Base-by-base conservation (phyloP, 2,329 filamentous ascomycete genomes). In the Verticillium zaregamsianum region DNA sequence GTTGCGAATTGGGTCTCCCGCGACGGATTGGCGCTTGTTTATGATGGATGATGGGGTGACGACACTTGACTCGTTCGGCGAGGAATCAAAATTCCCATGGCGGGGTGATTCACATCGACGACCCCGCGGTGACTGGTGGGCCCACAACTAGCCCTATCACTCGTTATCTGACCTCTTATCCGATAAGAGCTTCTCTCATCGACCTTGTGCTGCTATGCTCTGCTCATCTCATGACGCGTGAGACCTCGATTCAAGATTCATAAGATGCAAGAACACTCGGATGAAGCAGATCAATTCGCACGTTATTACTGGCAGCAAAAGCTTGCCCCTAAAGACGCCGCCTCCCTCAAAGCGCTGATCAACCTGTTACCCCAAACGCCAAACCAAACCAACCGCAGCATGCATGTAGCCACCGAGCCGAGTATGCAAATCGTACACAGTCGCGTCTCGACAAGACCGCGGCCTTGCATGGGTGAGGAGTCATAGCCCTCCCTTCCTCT, bases 331-430 rank as follows among this genome's bases (percentile, higher is more conserved):
- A n/a, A 49, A 49, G 45, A 49, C 45, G 45, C 45, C 45, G 45
- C 8, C 45, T 49, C 45, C 45, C 20, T 25, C 11, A 49, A 49
- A 49, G 45, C 45, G 45, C 28, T 56, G 37, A 45, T 54, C 45
- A 63, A n/a, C 54, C 61, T 35, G 17, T 23, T 58, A 45, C 57
- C 55, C 49, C 54, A 55, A 64, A 64, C 63, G 63, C 63, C 63
- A 55, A 40, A 55, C 55, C 31, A 56, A 32, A 39, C 40, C 49
- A 45, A 57, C 61, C 61, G 55, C 60, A 40, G 58, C 25, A 56
- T 57, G 54, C 59, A 63, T 61, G 59, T 59, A 57, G 57, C 61
- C n/a, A 25, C 11, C 8, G 3, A 49, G 45, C 20, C 45, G 23
- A 49, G 45, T 49, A 23, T 49, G 20, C 45, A 23, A 23, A 49